Percentiles rank a stretch among this genome's conserved stretches.
phyloP scores from a whole-genome alignment of 768 basidiomycete genomes.

The Hydnomerulius pinastri region DNA sequence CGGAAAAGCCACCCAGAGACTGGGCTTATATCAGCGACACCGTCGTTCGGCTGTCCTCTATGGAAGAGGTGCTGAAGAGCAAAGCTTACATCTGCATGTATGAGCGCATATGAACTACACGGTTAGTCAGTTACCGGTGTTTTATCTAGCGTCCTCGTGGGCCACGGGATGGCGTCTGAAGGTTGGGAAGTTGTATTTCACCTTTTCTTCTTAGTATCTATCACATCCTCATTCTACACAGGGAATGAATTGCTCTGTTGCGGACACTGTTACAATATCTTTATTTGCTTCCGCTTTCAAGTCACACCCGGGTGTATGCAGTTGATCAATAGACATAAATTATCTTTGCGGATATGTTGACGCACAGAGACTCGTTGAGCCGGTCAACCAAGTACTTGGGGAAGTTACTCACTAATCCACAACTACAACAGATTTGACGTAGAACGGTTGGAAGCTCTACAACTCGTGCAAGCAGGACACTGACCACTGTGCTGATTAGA shows the following conservation, averaged over 20 bases:
- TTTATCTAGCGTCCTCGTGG: too few relatives aligned
- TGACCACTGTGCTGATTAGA: too few relatives aligned
- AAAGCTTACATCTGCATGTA: constrained; percentile 97
- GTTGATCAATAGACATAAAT: neutral
- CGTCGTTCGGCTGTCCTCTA: constrained; percentile 70
- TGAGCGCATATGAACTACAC: constrained; percentile 56
- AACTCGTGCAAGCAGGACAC: too few relatives aligned
- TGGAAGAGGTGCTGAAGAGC: constrained; percentile 88
- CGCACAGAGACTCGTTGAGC: too few relatives aligned
- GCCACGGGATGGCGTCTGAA: neutral
- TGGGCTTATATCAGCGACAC: constrained; percentile 97
- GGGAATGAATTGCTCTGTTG: neutral
- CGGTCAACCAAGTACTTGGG: too few relatives aligned
- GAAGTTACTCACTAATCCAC: too few relatives aligned
- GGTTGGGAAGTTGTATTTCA: neutral
- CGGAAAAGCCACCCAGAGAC: constrained; percentile 40
- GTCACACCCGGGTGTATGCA: neutral
- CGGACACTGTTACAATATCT: neutral
- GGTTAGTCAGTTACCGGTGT: too few relatives aligned
- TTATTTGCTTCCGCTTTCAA: neutral
- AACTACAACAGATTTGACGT: too few relatives aligned
- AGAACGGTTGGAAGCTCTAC: too few relatives aligned
- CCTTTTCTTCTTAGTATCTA: too few relatives aligned
- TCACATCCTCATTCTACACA: too few relatives aligned
- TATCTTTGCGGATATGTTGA: neutral